These are phyloP conservation scores for Apophysomyces trapeziformis DNA, from an alignment of 371 early-diverging fungal species.

Conservation along the genomic window DNA sequence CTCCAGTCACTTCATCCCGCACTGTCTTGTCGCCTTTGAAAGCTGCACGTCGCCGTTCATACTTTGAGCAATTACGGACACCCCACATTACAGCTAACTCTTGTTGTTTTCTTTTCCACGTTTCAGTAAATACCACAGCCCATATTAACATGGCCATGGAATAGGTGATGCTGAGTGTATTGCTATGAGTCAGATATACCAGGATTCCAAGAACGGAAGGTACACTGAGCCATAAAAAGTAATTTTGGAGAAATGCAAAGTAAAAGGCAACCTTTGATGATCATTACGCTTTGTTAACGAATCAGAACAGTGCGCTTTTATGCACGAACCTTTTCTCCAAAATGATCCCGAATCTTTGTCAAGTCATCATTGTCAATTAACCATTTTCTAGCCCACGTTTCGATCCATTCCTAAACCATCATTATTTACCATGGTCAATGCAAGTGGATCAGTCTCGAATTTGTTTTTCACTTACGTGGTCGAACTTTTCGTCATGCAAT, in stretches of 20 bases:
- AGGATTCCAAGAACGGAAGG: slow-evolving; percentile 72
- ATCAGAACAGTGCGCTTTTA: neutral
- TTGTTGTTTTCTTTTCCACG: slow-evolving; percentile 79
- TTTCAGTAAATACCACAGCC: slow-evolving; percentile 74
- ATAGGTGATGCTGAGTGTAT: slow-evolving; percentile 64
- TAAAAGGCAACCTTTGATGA: slow-evolving; percentile 73
- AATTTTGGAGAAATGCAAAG: slow-evolving; percentile 90
- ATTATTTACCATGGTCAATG: neutral
- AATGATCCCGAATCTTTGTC: slow-evolving; percentile 69
- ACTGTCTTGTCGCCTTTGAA: slow-evolving; percentile 68
- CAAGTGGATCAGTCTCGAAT: neutral
- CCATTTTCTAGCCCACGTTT: slow-evolving; percentile 80
- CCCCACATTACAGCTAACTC: slow-evolving; percentile 81
- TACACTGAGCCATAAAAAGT: slow-evolving; percentile 71
- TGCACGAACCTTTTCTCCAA: slow-evolving; percentile 76
- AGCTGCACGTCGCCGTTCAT: slow-evolving; percentile 66
- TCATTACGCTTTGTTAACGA: neutral
- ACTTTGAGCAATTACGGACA: slow-evolving; percentile 65
- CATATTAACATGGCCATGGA: slow-evolving; percentile 73
- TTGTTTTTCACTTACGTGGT: slow-evolving; percentile 52
- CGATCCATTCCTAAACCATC: slow-evolving; percentile 67
- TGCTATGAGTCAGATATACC: slow-evolving; percentile 56
- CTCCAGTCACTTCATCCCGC: slow-evolving; percentile 76
- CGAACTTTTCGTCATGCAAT: slow-evolving; percentile 77
- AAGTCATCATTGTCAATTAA: slow-evolving; percentile 72